Base-by-base conservation (phyloP, 805 yeast genomes). In the Debaryomyces maramus region DNA sequence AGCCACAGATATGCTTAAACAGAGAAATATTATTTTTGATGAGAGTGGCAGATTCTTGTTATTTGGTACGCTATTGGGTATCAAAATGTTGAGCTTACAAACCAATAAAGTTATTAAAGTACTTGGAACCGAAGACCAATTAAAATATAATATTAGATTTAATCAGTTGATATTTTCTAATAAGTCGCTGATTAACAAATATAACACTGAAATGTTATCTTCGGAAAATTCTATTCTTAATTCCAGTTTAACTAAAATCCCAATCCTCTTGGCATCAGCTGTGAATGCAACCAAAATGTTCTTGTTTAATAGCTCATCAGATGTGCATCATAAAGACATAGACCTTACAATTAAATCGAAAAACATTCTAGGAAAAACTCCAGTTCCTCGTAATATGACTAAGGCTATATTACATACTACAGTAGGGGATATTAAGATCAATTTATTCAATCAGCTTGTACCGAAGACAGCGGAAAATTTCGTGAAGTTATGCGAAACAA, bases 401-500 rank as follows among this genome's bases (percentile, higher is more conserved):
- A 33, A 26, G 13, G 49, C 41, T 3, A 48, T 48, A 2, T 35
- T 57, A 7, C 61, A 72, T 45, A 72, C 78, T 2, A 60, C 71
- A 3, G 34, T 59, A 9, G 78, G 78, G 3, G 78, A 72, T 45
- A 70, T 73, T 19, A 53, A 55, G 26, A 47, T 72, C 17, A 51
- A 58, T 22, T 44, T 72, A 16, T 66, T 50, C 43, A 63, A 59
- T 3, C 47, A 58, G 30, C 52, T 58, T 18, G 67, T 70, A 0
- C 77, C 77, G 3, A 48, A 61, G 30, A 65, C 77, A 1, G 68
- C 61, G 9, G 72, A 69, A 42, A 72, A 71, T 46, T 72, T 72
- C 41, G 49, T 61, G 8, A 47, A 51, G 16, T 57, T 64, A 15
- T 63, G 72, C 46, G 33, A 47, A 23, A 54, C 52, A 3, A 65